Evolutionary conservation across 2,329 filamentous ascomycete genomes (phyloP), one percentile per base, ranked within the genome.

Genomic region (Penicillium sumatraense): DNA sequence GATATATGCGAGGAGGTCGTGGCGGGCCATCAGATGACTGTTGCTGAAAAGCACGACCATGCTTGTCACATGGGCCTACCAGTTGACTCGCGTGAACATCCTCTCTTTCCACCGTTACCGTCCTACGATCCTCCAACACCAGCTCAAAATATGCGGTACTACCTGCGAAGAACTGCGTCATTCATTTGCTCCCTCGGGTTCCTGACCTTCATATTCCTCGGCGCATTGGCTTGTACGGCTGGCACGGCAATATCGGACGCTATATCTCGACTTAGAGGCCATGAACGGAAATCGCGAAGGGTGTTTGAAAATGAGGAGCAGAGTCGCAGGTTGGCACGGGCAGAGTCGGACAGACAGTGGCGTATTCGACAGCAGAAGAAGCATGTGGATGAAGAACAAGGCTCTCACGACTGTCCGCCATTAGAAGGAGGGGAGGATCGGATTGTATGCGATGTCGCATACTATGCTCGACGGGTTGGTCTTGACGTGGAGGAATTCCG

Each of bases 391-490:
- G 68, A 76, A 49, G 68, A 73, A 53, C 65, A 70, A 35, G 56
- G 53, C 2, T 63, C 74, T 18, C 69, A 75, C 10, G 83, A 85
- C n/a, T 96, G 85, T 62, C 74, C 85, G 1, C 90, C 91, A 0
- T 86, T 88, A 2, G 91, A 95, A 74, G 91, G 91, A 14, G 92
- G 92, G 0, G 84, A 83, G 6, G 93, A 97, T 71, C 87, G 85
- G 3, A 77, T 97, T 7, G 75, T 90, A 7, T 91, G 89, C 66
- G 89, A 97, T 65, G 85, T 93, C 18, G 83, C 83, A 2, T 95
- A 97, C 70, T 97, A 98, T 69, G 93, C 93, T 1, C 83, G 90
- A 18, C 82, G 93, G 11, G 91, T 96, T 13, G 93, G 93, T 0
- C 81, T 98, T 1, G 91, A 97, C 58, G 85, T 91, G 21, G 93